Percentiles rank a stretch among this genome's conserved stretches.
Evolutionary conservation across 441 rosid species (phyloP).

Genomic region (Populus hybrid): DNA sequence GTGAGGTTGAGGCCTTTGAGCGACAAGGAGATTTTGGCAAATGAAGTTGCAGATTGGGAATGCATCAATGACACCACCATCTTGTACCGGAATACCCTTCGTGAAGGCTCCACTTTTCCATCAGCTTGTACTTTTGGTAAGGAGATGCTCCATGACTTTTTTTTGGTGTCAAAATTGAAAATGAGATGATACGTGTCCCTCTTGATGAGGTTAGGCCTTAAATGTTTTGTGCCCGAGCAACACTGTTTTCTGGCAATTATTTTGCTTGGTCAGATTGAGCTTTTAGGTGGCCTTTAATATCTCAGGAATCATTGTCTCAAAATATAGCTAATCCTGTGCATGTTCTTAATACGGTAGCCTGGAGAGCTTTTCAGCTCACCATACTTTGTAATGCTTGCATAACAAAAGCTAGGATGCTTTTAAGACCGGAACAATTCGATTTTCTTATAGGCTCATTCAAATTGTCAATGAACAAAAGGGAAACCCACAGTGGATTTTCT

Average conservation of each 20-base stretch:
- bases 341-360: not conserved
- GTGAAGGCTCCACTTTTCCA: slow-evolving; percentile 68
- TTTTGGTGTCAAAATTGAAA: not conserved
- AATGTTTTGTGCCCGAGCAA: not conserved
- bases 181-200: not conserved
- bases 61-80: slow-evolving; percentile 56
- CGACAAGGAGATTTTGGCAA: slow-evolving; percentile 49
- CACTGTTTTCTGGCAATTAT: not conserved
- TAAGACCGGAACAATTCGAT: not conserved
- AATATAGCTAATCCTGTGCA: not conserved
- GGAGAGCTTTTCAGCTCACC: not conserved
- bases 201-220: not conserved
- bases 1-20: slow-evolving; percentile 69
- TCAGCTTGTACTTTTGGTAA: slow-evolving; percentile 65
- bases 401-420: not conserved
- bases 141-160: not conserved
- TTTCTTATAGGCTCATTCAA: not conserved
- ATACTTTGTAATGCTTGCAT: not conserved
- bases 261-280: not conserved
- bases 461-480: not conserved
- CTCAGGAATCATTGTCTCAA: not conserved
- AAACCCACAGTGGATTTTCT: not conserved
- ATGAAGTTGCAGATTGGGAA: slow-evolving; percentile 69
- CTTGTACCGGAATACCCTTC: slow-evolving; percentile 45
- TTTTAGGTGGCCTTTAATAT: not conserved